Conservation (phyloP, 192 early-diverging fungal species). For the Lunasporangiospora selenospora region DNA sequence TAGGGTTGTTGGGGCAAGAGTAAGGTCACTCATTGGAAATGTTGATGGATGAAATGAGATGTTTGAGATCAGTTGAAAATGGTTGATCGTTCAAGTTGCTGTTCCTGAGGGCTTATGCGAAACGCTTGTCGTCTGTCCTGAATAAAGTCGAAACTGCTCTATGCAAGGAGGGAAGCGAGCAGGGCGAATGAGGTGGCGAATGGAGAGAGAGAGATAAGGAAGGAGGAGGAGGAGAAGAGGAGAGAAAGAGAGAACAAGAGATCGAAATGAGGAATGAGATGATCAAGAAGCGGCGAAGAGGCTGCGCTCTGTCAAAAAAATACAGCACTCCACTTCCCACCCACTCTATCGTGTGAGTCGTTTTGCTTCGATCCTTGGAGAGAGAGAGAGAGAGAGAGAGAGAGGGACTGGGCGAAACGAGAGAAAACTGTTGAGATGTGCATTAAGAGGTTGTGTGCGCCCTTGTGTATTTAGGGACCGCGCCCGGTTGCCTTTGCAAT, state of each 20-base stretch:
- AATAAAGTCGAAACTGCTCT: neutral
- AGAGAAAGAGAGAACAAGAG: neutral
- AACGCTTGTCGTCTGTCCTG: no score
- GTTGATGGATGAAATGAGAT: neutral
- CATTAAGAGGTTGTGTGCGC: no score
- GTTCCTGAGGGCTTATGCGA: no score
- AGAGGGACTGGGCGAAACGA: neutral
- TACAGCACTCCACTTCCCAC: no score
- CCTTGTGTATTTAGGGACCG: no score
- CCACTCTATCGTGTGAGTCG: neutral
- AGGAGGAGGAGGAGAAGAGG: neutral
- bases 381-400: neutral
- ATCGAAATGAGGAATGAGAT: no score
- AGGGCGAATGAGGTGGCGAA: neutral
- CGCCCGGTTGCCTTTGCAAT: no score
- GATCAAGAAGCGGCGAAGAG: no score
- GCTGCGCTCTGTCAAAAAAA: no score
- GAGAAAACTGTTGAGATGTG: no score
- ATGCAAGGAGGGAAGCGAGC: neutral
- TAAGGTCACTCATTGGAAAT: slow-evolving; percentile 31
- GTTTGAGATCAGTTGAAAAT: neutral
- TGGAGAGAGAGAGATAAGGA: neutral
- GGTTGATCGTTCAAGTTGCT: no score
- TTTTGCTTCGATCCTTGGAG: neutral
- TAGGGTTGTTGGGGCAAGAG: slow-evolving; percentile 23